These are phyloP conservation scores for Aspergillus terreus DNA, from an alignment of 2,329 filamentous ascomycete genomes.

Conservation along the genomic window DNA sequence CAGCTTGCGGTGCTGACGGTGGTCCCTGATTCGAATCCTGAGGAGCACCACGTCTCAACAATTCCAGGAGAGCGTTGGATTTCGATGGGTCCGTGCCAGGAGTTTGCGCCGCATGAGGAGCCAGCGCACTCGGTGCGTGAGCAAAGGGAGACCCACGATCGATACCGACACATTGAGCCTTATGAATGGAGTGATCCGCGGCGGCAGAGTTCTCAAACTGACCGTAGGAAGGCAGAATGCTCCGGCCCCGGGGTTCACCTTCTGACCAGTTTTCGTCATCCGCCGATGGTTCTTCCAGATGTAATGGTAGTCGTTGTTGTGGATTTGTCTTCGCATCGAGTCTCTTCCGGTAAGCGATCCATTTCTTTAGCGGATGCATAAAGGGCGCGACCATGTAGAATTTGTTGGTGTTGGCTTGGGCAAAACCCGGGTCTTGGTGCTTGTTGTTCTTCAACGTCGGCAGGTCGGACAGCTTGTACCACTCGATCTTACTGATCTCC, in stretches of 20 bases:
- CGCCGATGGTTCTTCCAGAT: conserved; percentile 11
- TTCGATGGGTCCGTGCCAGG: conserved; percentile 35
- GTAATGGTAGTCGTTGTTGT: conserved; percentile 49
- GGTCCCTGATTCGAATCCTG: conserved; percentile 37
- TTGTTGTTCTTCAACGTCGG: conserved; percentile 75
- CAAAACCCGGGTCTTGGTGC: conserved; percentile 56
- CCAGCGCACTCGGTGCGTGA: too few species aligned
- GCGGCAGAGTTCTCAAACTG: conserved; percentile 1
- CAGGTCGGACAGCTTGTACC: conserved; percentile 87
- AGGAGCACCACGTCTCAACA: conserved; percentile 46
- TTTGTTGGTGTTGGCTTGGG: conserved; percentile 68
- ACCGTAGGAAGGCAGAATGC: conserved; percentile 31
- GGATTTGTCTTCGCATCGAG: conserved; percentile 43
- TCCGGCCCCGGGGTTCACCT: conserved; percentile 14
- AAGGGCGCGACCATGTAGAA: conserved; percentile 99
- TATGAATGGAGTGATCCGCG: too few species aligned
- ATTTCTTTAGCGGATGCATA: conserved; percentile 77
- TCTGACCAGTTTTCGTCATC: conserved; percentile 47
- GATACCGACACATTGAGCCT: too few species aligned
- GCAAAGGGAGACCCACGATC: too few species aligned
- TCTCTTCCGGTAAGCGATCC: conserved; percentile 81
- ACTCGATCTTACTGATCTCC: conserved; percentile 95
- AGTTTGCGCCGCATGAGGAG: conserved; percentile 5
- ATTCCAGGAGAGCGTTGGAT: conserved; percentile 53
- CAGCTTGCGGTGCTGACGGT: conserved; percentile 55